Evolutionary conservation across 1,284 basidiomycete genomes (phyloP).

Genomic region (Marasmius tenuissimus): DNA sequence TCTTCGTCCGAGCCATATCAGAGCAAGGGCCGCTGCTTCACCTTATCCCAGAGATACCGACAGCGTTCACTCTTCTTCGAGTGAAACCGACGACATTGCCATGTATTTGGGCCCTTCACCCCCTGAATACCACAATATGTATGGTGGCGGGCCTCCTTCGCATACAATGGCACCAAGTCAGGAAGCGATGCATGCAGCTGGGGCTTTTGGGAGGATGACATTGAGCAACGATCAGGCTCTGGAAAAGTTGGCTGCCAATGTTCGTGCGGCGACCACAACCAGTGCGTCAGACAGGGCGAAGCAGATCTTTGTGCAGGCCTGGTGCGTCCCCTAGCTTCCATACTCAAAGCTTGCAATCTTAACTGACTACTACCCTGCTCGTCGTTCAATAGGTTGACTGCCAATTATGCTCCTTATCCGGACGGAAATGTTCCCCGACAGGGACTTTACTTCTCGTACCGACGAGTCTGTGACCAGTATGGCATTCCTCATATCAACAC

Average conservation of each 20-base stretch:
- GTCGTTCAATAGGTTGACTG: constrained; percentile 60
- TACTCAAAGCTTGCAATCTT: constrained; percentile 19
- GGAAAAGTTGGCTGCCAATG: constrained; percentile 83
- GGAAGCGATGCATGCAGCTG: constrained; percentile 64
- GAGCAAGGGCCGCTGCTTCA: constrained; percentile 73
- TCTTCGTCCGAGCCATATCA: constrained; percentile 70
- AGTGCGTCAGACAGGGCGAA: constrained; percentile 86
- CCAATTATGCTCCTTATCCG: constrained; percentile 86
- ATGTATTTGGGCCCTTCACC: constrained; percentile 64
- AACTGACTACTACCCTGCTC: constrained; percentile 9
- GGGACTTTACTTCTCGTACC: constrained; percentile 89
- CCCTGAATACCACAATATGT: constrained; percentile 60
- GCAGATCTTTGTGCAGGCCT: constrained; percentile 88
- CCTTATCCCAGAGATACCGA: constrained; percentile 82
- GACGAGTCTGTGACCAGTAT: constrained; percentile 86
- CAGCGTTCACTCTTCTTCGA: constrained; percentile 81
- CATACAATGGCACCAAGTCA: constrained; percentile 55
- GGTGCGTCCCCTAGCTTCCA: constrained; percentile 48
- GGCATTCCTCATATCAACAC: constrained; percentile 92
- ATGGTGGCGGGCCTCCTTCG: constrained; percentile 34
- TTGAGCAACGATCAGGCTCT: constrained; percentile 73
- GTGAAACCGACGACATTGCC: constrained; percentile 80
- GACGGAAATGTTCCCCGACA: constrained; percentile 88
- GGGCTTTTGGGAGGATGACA: constrained; percentile 72
- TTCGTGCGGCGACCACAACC: constrained; percentile 83